Conservation (phyloP, 768 basidiomycete genomes). For the Xerocomus potaroensis region DNA sequence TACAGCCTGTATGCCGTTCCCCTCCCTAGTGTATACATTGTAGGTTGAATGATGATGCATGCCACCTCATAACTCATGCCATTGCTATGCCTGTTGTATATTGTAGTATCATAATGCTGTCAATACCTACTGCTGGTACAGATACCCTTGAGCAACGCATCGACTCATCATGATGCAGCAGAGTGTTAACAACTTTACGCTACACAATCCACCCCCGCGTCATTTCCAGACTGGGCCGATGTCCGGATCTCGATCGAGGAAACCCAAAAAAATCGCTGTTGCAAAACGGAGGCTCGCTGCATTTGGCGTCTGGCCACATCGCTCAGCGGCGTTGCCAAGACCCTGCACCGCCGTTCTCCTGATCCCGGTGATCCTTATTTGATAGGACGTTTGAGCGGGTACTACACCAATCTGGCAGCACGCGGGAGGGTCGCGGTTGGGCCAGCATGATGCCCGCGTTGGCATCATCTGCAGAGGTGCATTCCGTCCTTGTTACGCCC, state of each 20-base stretch:
- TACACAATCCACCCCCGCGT: constrained; percentile 21
- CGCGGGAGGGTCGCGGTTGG: constrained; percentile 27
- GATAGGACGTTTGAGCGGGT: constrained; percentile 4
- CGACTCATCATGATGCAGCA: constrained; percentile 3
- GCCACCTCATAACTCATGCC: constrained; percentile 1
- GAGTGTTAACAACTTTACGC: background rate
- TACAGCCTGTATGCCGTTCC: constrained; percentile 15
- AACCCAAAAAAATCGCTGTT: constrained; percentile 21
- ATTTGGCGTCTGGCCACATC: constrained; percentile 9
- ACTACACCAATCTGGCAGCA: constrained; percentile 8
- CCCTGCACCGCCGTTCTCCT: constrained; percentile 17
- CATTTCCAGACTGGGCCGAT: constrained; percentile 19
- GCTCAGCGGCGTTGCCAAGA: constrained; percentile 31
- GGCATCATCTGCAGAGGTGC: too few relatives aligned
- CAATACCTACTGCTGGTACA: constrained; percentile 27
- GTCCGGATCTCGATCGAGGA: constrained; percentile 27
- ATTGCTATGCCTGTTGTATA: constrained; percentile 23
- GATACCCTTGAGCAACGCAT: constrained; percentile 23
- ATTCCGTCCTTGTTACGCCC: too few relatives aligned
- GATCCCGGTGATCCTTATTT: constrained; percentile 9
- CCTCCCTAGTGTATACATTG: constrained; percentile 23
- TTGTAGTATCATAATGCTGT: constrained; percentile 27
- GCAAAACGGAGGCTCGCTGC: constrained; percentile 28
- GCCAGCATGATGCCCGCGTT: background rate
- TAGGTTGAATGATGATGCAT: constrained; percentile 24